Evolutionary conservation across 2,329 filamentous ascomycete species (phyloP), one percentile per base, ranked within the genome.

Genomic region (Fusarium clavum): DNA sequence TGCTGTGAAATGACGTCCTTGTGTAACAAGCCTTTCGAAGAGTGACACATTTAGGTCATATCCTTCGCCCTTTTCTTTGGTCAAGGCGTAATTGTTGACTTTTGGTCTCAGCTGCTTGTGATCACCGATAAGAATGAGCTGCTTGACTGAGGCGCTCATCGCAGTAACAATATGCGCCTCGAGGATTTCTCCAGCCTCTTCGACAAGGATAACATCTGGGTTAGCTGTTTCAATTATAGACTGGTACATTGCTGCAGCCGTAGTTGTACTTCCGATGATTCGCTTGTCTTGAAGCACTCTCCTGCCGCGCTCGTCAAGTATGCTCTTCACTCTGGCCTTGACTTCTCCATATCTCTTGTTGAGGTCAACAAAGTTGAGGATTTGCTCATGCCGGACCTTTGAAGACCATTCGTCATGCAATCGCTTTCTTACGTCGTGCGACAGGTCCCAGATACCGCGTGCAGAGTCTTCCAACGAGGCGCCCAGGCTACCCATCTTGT

Each of bases 121-220:
- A 57, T 94, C 92, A 1, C 92, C 92, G 13, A 94, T 93, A 4
- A 92, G 77, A 1, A 93, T 84, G 2, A 93, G 75, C 41, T 93
- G 90, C 63, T 91, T 85, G 0, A 87, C 87, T 0, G 83, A 77
- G 0, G 84, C 76, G 0, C 83, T 81, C 59, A 93, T 72, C 0
- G 91, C 86, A 0, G 91, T 86, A 1, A 93, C 77, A 22, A 80
- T 41, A 69, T 93, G 91, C 3, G 84, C 83, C 75, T 94, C 91
- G 0, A 93, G 81, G 6, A 94, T 91, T 67, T 94, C 91, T 3
- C 90, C 91, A 1, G 91, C 91, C 77, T 94, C 91, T 75, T 94
- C 91, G 0, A 92, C 86, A 0, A 94, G 74, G 2, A 93, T 77
- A 5, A 92, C 81, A 2, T 88, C 87, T 0, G 90, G 89, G 0